These are phyloP conservation scores for Talaromyces trachyspermus DNA, from an alignment of 495 filamentous ascomycete species.

Conservation along the genomic window DNA sequence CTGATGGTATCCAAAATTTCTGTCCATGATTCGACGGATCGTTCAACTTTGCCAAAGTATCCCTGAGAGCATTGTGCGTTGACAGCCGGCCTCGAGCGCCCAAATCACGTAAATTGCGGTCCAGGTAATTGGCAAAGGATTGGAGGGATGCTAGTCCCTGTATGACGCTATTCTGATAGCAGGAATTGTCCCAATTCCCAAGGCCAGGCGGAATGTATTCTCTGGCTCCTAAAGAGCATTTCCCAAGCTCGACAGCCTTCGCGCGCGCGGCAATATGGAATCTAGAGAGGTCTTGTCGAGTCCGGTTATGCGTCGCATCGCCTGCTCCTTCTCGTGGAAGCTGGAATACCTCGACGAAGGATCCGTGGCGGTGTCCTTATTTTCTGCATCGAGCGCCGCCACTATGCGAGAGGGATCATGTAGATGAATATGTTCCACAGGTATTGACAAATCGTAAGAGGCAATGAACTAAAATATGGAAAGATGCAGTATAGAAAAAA, in stretches of 20 bases:
- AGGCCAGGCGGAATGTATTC: conserved; percentile 60
- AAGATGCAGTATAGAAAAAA: conserved; percentile 22
- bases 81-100: conserved; percentile 29
- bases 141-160: conserved; percentile 75
- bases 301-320: conserved; percentile 59
- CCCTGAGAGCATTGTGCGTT: conserved; percentile 50
- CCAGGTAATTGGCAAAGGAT: conserved; percentile 48
- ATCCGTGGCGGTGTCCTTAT: conserved; percentile 14
- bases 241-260: conserved; percentile 35
- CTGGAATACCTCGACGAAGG: conserved; percentile 14
- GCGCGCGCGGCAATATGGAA: conserved; percentile 38
- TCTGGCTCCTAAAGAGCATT: conserved; percentile 29
- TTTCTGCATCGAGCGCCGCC: conserved; percentile 47
- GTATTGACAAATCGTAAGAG: conserved; percentile 19
- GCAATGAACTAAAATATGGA: conserved; percentile 22
- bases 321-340: conserved; percentile 52
- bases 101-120: conserved; percentile 35
- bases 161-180: conserved; percentile 95
- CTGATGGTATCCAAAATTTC: conserved; percentile 68
- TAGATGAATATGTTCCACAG: conserved; percentile 59
- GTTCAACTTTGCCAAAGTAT: conserved; percentile 61
- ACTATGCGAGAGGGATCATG: conserved; percentile 54
- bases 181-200: conserved; percentile 89
- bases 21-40: conserved; percentile 57
- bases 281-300: conserved; percentile 48